These are phyloP conservation scores for Teunomyces tritomae DNA, from an alignment of 805 yeast species.

Conservation along the genomic window DNA sequence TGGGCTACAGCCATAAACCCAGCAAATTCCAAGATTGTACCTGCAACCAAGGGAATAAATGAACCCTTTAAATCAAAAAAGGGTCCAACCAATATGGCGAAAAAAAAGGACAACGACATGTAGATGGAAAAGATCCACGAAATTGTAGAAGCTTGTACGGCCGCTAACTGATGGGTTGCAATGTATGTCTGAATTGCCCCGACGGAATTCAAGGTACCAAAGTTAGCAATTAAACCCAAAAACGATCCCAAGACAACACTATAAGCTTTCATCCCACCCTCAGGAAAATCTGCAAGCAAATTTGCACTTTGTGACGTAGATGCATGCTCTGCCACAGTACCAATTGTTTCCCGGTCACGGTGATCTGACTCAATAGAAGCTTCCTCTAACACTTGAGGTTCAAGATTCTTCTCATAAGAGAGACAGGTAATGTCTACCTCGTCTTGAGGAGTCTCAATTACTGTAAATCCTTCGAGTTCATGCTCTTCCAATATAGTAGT, in stretches of 20 bases:
- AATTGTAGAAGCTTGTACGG: slow-evolving; percentile 25
- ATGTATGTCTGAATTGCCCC: slow-evolving; percentile 41
- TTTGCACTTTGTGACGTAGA: neutral
- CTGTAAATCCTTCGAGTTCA: neutral
- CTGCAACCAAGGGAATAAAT: slow-evolving; percentile 12
- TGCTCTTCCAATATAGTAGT: neutral
- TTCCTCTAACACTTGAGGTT: neutral
- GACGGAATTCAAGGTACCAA: slow-evolving; percentile 33
- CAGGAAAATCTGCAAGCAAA: slow-evolving; percentile 13
- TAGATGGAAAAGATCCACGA: slow-evolving; percentile 44
- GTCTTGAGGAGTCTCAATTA: neutral
- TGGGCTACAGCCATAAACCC: slow-evolving; percentile 20
- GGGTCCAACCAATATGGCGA: slow-evolving; percentile 23
- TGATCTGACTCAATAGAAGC: neutral
- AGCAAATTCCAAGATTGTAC: slow-evolving; percentile 13
- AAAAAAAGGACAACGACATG: slow-evolving; percentile 26
- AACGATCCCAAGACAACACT: slow-evolving; percentile 28
- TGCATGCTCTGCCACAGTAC: neutral
- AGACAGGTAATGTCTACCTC: neutral
- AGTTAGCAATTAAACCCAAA: slow-evolving; percentile 43
- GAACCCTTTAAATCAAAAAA: slow-evolving; percentile 20
- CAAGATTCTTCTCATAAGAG: neutral
- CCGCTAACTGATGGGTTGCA: slow-evolving; percentile 34
- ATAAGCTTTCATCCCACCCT: slow-evolving; percentile 23
- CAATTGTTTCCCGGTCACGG: neutral